phyloP scores from a whole-genome alignment of 2,329 filamentous ascomycete species.

The Microdochium nivale region DNA sequence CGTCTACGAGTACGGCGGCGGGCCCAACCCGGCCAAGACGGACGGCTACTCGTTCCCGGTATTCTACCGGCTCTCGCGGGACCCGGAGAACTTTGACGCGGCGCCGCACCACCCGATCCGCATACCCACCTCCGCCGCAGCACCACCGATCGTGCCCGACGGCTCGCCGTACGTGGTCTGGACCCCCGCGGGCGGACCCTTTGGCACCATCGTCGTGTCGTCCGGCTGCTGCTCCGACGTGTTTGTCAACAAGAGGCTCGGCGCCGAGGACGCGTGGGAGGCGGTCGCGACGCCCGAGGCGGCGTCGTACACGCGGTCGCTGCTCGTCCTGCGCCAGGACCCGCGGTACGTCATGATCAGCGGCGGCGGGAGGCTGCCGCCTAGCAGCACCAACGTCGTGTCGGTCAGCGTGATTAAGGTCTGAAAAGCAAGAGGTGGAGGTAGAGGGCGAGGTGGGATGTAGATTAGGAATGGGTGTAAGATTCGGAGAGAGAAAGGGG shows the following conservation, averaged over 20 bases:
- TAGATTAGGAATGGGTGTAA: no score
- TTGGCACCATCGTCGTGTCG: slow-evolving; percentile 23
- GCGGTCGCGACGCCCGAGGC: slow-evolving; percentile 14
- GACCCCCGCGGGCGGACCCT: slow-evolving; percentile 18
- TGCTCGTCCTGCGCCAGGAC: slow-evolving; percentile 16
- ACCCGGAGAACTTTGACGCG: slow-evolving; percentile 16
- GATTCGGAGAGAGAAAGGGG: no score
- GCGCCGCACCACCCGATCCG: slow-evolving; percentile 12
- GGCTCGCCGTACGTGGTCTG: slow-evolving; percentile 24
- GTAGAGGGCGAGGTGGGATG: neutral
- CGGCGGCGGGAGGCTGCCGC: slow-evolving; percentile 27
- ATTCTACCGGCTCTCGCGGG: slow-evolving; percentile 20
- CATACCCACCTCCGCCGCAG: slow-evolving; percentile 1
- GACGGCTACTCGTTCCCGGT: slow-evolving; percentile 16
- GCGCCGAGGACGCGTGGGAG: slow-evolving; percentile 18
- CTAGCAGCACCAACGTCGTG: slow-evolving; percentile 29
- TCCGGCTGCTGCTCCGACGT: slow-evolving; percentile 19
- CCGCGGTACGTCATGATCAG: slow-evolving; percentile 20
- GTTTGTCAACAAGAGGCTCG: slow-evolving; percentile 20
- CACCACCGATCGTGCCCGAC: slow-evolving; percentile 10
- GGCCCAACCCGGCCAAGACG: slow-evolving; percentile 8
- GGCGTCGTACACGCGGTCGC: slow-evolving; percentile 16
- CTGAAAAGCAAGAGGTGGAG: neutral
- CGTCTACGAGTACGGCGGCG: slow-evolving; percentile 26
- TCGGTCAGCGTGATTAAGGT: slow-evolving; percentile 15